A percentile compares a stretch with the other conserved stretches of the same genome.
Evolutionary conservation across 1,284 basidiomycete species (phyloP).

Genomic region (Jaminaea rosea): DNA sequence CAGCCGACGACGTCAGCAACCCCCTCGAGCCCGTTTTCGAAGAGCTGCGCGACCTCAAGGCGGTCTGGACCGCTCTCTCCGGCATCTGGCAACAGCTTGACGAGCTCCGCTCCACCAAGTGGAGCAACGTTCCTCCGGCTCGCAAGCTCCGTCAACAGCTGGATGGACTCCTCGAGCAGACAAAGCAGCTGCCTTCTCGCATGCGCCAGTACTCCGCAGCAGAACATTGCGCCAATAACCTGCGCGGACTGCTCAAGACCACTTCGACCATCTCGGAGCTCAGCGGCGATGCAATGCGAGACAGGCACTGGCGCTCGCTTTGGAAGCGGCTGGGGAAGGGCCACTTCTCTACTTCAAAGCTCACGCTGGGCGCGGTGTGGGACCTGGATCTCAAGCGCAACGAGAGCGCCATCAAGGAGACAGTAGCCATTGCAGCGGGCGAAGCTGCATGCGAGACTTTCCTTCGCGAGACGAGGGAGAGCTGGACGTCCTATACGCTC

Average conservation of each 20-base stretch:
- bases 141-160: conserved; percentile 89
- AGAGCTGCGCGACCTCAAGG: conserved; percentile 89
- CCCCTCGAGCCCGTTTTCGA: conserved; percentile 87
- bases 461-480: conserved; percentile 67
- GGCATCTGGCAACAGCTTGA: conserved; percentile 91
- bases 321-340: conserved; percentile 68
- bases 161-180: conserved; percentile 75
- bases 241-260: conserved; percentile 76
- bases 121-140: conserved; percentile 69
- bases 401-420: conserved; percentile 80
- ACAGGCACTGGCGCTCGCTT: conserved; percentile 95
- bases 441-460: conserved; percentile 56
- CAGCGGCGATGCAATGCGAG: conserved; percentile 92
- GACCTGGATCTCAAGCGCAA: conserved; percentile 93
- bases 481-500: conserved; percentile 89
- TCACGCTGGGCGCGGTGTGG: conserved; percentile 94
- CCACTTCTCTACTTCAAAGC: conserved; percentile 53
- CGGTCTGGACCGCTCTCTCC: conserved; percentile 95
- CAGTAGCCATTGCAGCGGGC: conserved; percentile 94
- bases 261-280: conserved; percentile 82
- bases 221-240: conserved; percentile 88
- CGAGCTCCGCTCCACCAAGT: conserved; percentile 77
- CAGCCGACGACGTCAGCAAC: conserved; percentile 62
- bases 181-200: conserved; percentile 94
- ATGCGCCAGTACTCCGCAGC: conserved; percentile 99